Conservation (phyloP, 2,329 filamentous ascomycete species). For the Westerdykella aurantiaca region DNA sequence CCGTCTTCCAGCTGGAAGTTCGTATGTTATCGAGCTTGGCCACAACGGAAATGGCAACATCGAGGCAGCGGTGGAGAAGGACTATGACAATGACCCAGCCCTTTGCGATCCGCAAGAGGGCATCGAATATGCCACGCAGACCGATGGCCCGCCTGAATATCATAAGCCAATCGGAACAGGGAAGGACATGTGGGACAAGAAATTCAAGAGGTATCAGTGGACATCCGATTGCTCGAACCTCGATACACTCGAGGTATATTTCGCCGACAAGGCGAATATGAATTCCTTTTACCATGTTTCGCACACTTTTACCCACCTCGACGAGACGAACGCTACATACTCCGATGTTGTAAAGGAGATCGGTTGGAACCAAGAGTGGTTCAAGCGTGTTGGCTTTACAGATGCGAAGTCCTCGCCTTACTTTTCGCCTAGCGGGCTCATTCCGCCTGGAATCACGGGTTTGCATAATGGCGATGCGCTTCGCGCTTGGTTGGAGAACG, state of each 20-base stretch:
- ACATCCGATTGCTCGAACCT: constrained; percentile 41
- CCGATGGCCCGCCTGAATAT: constrained; percentile 40
- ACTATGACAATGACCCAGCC: constrained; percentile 15
- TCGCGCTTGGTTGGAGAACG: constrained; percentile 51
- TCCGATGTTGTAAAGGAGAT: constrained; percentile 52
- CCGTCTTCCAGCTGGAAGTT: constrained; percentile 16
- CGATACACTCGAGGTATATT: constrained; percentile 49
- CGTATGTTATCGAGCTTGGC: constrained; percentile 20
- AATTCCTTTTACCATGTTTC: constrained; percentile 51
- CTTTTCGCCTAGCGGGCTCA: constrained; percentile 50
- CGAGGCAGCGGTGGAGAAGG: constrained; percentile 15
- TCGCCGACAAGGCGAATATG: constrained; percentile 43
- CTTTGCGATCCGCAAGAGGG: constrained; percentile 27
- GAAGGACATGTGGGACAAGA: constrained; percentile 28
- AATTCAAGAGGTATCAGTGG: constrained; percentile 43
- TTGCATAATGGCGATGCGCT: constrained; percentile 57
- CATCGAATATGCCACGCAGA: constrained; percentile 30
- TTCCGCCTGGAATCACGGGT: constrained; percentile 57
- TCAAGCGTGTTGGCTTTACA: constrained; percentile 47
- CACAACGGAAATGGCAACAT: constrained; percentile 29
- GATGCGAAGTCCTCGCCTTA: constrained; percentile 34
- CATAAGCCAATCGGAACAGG: constrained; percentile 36
- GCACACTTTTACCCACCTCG: constrained; percentile 39
- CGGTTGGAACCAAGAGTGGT: constrained; percentile 54
- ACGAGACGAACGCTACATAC: constrained; percentile 55